Base-by-base conservation (phyloP, 2,329 filamentous ascomycete genomes). In the Trichoderma pleuroti region DNA sequence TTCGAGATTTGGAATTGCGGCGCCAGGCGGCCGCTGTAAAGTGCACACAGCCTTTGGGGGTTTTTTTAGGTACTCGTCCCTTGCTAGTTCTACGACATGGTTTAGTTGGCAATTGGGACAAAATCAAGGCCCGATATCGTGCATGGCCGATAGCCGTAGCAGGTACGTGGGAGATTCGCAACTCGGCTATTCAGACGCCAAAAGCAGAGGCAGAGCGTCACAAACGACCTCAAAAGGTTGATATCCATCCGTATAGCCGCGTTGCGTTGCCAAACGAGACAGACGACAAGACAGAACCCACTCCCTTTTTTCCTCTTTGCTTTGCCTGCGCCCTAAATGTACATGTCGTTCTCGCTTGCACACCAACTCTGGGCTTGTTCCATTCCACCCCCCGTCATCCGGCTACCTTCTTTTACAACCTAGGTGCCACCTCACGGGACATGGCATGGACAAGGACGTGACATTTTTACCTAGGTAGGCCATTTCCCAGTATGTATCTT, bases 341-440 rank as follows among this genome's bases (percentile, higher is more conserved):
- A 60, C 65, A 68, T 60, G 36, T 30, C 34, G 32, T 56, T 65
- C 26, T 39, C 52, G 39, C 54, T 34, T 68, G 52, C 54, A 42
- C 52, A 57, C 46, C 64, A 42, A 49, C 54, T 68, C 32, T 30
- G 11, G 28, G 42, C 30, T 26, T 36, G 62, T 57, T n/a, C 34
- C 32, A 30, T 42, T 42, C 36, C 36, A 39, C 36, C 26, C n/a
- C 54, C 65, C 65, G n/a, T 49, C 36, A 68, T 60, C 28, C 36
- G 54, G 36, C 42, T 60, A 52, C 21, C 54, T 52, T 32, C 46
- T 14, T 54, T 11, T 46, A 32, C 42, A 64, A 68, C 65, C 65
- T 60, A 68, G 65, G 65, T 60, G 65, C 65, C 65, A 56, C 63
- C 56, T 59, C 28, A 34, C 18, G 56, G 56, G 24, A 59, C 56